These are phyloP conservation scores for Ganoderma lucidum DNA, from an alignment of 1,284 basidiomycete genomes.

Conservation along the genomic window DNA sequence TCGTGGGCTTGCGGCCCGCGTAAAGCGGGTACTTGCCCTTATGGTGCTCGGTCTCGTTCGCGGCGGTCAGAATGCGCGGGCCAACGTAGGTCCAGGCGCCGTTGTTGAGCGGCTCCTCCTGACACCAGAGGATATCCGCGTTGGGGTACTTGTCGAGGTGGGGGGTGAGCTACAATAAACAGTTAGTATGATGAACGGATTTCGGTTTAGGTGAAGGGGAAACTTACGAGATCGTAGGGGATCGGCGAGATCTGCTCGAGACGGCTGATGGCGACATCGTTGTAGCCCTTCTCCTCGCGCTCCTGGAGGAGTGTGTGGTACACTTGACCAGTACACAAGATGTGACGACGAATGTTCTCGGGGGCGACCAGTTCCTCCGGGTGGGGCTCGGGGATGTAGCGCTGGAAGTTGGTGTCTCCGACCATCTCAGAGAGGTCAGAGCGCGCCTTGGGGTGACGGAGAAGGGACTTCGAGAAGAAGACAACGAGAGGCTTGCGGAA, in stretches of 20 bases:
- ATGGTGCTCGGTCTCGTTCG: slow-evolving; percentile 89
- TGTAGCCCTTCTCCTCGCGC: slow-evolving; percentile 89
- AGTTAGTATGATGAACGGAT: slow-evolving; percentile 18
- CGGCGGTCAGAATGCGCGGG: slow-evolving; percentile 86
- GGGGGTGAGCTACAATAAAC: slow-evolving; percentile 68
- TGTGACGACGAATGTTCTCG: slow-evolving; percentile 91
- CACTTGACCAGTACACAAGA: slow-evolving; percentile 94
- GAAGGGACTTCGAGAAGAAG: slow-evolving; percentile 97
- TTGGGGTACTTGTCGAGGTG: slow-evolving; percentile 97
- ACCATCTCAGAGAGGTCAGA: slow-evolving; percentile 90
- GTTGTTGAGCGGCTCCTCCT: slow-evolving; percentile 94
- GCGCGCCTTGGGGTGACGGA: slow-evolving; percentile 93
- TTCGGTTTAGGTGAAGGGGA: slow-evolving; percentile 1
- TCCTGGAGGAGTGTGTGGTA: slow-evolving; percentile 92
- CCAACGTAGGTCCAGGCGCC: slow-evolving; percentile 95
- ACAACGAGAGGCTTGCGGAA: slow-evolving; percentile 95
- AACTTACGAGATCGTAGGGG: slow-evolving; percentile 87
- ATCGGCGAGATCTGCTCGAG: slow-evolving; percentile 96
- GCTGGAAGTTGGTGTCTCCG: slow-evolving; percentile 90
- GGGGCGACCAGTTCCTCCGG: slow-evolving; percentile 76
- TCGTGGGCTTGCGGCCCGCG: slow-evolving; percentile 88
- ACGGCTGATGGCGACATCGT: slow-evolving; percentile 93
- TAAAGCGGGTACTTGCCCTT: slow-evolving; percentile 88
- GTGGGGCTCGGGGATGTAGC: slow-evolving; percentile 90
- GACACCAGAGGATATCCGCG: slow-evolving; percentile 91